A percentile compares a stretch with the other conserved stretches of the same genome.
These are phyloP conservation scores for Xylaria digitata DNA, from an alignment of 2,329 filamentous ascomycete species.

Conservation along the genomic window DNA sequence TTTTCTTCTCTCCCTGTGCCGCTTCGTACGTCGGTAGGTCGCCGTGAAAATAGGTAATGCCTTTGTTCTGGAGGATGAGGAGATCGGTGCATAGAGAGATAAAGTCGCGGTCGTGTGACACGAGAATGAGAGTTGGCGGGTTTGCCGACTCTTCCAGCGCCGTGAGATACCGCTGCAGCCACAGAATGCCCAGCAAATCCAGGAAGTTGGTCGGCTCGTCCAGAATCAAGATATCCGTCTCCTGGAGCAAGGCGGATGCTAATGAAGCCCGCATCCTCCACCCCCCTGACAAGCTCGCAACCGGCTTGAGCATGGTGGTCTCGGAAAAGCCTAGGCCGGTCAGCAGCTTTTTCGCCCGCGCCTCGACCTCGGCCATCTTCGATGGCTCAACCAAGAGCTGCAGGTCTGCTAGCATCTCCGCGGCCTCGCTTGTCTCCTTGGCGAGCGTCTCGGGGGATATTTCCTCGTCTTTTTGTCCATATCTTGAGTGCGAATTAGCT, in stretches of 20 bases:
- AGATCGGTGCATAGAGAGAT: slow-evolving; percentile 81
- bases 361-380: slow-evolving; percentile 72
- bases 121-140: slow-evolving; percentile 77
- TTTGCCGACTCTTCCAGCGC: slow-evolving; percentile 62
- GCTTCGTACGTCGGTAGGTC: slow-evolving; percentile 78
- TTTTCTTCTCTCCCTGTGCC: slow-evolving; percentile 73
- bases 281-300: slow-evolving; percentile 78
- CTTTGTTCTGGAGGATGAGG: slow-evolving; percentile 78
- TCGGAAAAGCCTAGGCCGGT: slow-evolving; percentile 78
- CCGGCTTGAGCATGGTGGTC: slow-evolving; percentile 66
- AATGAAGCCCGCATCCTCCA: slow-evolving; percentile 78
- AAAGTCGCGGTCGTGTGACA: slow-evolving; percentile 88
- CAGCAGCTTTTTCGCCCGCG: slow-evolving; percentile 73
- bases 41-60: slow-evolving; percentile 79
- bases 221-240: slow-evolving; percentile 81
- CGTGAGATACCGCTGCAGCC: slow-evolving; percentile 80
- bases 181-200: slow-evolving; percentile 84
- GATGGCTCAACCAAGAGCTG: slow-evolving; percentile 75
- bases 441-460: slow-evolving; percentile 69
- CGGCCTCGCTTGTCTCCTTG: slow-evolving; percentile 74
- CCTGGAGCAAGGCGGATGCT: slow-evolving; percentile 74
- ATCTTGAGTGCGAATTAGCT: slow-evolving; percentile 47
- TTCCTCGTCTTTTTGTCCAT: slow-evolving; percentile 64
- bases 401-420: slow-evolving; percentile 75
- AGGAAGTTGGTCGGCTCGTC: slow-evolving; percentile 92